phyloP scores from a whole-genome alignment of 139 green algal species.

The Nannochloris sp. region DNA sequence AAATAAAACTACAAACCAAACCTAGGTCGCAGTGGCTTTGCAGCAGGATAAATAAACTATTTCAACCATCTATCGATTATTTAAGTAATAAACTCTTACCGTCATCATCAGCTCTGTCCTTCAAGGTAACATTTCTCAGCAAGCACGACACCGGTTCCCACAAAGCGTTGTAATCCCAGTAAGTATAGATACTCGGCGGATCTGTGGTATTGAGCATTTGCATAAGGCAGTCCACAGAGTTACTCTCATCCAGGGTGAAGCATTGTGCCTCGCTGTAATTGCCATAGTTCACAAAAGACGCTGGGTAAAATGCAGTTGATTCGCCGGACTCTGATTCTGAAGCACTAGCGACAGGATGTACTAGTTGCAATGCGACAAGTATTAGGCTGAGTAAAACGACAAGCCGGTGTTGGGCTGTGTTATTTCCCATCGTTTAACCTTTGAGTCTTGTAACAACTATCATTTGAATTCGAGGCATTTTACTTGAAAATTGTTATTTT shows the following conservation, averaged over 20 bases:
- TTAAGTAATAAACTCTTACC: not conserved
- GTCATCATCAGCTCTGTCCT: not conserved
- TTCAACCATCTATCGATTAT: not conserved
- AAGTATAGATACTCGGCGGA: conserved; percentile 25
- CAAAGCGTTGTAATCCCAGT: not conserved
- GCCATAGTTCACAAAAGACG: not conserved
- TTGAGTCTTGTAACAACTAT: no score
- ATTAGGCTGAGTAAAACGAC: no score
- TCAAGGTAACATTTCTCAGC: conserved; percentile 24
- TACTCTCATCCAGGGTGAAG: not conserved
- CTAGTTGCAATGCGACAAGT: no score
- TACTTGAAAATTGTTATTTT: no score
- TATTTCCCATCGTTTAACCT: no score
- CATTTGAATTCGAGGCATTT: no score
- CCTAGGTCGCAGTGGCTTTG: not conserved
- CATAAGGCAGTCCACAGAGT: conserved; percentile 12
- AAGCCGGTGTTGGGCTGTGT: no score
- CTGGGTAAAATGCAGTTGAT: no score
- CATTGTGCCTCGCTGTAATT: conserved; percentile 12
- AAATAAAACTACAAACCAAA: not conserved
- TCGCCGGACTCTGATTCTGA: no score
- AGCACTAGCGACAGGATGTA: no score
- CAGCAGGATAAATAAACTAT: not conserved
- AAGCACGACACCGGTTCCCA: conserved; percentile 23
- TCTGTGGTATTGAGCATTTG: conserved; percentile 28